Evolutionary conservation across 306 rosid species (phyloP), one percentile per base, ranked within the genome.

Genomic region (Medicago arabica): DNA sequence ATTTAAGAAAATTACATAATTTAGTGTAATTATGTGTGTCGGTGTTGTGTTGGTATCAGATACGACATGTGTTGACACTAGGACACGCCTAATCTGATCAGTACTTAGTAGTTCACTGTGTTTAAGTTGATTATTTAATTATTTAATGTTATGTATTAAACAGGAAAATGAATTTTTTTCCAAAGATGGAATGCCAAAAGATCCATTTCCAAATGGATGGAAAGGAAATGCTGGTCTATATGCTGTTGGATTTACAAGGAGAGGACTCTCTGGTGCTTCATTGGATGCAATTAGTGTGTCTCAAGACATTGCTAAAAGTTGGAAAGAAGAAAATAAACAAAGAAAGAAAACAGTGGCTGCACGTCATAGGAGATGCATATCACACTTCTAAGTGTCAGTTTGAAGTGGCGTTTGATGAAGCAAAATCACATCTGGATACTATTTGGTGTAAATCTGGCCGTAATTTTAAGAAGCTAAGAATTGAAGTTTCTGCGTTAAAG

Each of bases 221-320:
- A 95, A 92, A 81, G 96, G 97, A 14, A 95, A 89, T 21, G 87
- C 61, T 43, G 97, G 97, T 21, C 88, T 95, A 0, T 95, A 92
- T 71, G 97, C 97, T 3, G 98, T 95, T 58, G 98, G 98, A 71
- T 95, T 95, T 78, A 90, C 98, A 71, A 86, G 91, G 78, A 95
- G 84, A 83, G 97, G 98, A 36, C 80, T 95, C 1, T 86, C 98
- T 41, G 98, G 98, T 49, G 96, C 98, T 12, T 87, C 96, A 49
- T 79, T 88, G 61, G 98, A 92, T 78, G 98, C 97, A 55, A 83
- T 90, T 17, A 88, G 88, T 77, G 98, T 95, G 6, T 86, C 97
- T 47, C 92, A 88, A 34, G 98, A 95, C 88, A 92, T 95, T 71
- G 88, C 97, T 71, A 89, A 80, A 62, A 86, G 85, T 64, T 90